Base-by-base conservation (phyloP, 2,329 filamentous ascomycete genomes). In the Colletotrichum lentis region DNA sequence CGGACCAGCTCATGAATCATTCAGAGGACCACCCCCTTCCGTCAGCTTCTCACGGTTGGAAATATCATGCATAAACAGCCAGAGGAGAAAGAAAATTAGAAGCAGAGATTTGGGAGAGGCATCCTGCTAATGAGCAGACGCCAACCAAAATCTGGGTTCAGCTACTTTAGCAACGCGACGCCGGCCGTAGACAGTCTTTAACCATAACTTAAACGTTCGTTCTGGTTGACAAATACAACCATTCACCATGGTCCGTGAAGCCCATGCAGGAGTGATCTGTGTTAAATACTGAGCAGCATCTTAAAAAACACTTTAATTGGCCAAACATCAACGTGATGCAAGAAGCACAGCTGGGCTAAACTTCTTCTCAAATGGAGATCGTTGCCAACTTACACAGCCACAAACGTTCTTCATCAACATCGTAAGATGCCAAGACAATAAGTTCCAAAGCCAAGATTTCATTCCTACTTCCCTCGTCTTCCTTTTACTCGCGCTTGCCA, bases 391-490 rank as follows among this genome's bases (percentile, higher is more conserved):
- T 10, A 18, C 50, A 61, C 20, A 56, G 31, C 18, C n/a, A 37
- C 5, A 24, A 16, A 31, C 7, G 12, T 22, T 7, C 22, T 52
- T 14, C n/a, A 44, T 47, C 41, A 46, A 56, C 37, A 65, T 68
- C 65, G 65, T 65, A 65, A 65, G 62, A 68, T 65, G 65, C 62
- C 65, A 68, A 68, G 65, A 10, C 41, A 46, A 56, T 50, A 14
- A 1, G 14, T 24, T 4, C n/a, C 18, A 50, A 1, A 11, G 66
- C 62, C 66, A 68, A 52, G 46, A 2, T 7, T 35, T 60, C 35
- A 24, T 2, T 14, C 41, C 16, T 5, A 37, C 16, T n/a, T 58
- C 8, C 3, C 24, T 11, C 43, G 1, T 37, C 11, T 7, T 12
- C 1, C 10, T 8, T n/a, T n/a, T 12, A 37, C 37, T 43, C 56